Evolutionary conservation across 2,329 filamentous ascomycete genomes (phyloP), one percentile per base, ranked within the genome.

Genomic region (Aquanectria penicillioides): DNA sequence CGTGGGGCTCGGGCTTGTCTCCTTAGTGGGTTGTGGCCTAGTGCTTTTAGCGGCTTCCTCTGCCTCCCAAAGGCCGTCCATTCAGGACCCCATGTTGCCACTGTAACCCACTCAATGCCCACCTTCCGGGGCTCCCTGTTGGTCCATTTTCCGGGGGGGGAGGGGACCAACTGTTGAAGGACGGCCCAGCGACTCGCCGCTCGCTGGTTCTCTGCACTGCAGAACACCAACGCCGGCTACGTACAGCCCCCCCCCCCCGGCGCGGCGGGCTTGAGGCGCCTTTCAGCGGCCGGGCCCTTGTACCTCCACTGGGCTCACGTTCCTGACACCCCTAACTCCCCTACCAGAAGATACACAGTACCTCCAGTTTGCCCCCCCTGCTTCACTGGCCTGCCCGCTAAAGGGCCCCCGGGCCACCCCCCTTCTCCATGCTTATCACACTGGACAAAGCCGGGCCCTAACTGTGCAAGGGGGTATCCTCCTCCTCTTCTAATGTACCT

Each of bases 51-150:
- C n/a, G n/a, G n/a, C n/a, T n/a, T n/a, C n/a, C n/a, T n/a, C n/a
- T 44, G 37, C 43, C 38, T 55, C 37, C 28, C 56, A 52, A 6
- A 15, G 3, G 5, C 37, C 26, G 23, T 51, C 57, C 66, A 64
- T 57, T 63, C 62, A 66, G 36, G 33, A 50, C 37, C 56, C 61
- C 51, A 25, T 53, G 54, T 31, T 22, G 25, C 31, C 33, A 57
- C 60, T 49, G 43, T 44, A 61, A 56, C 38, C 57, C 52, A 29
- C 54, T 29, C 28, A 33, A 46, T 23, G 44, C n/a, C 56, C 41
- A 38, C 41, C 22, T 34, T 38, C 48, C 33, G 41, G 47, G 38
- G 25, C n/a, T 48, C 47, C 55, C 48, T 44, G 49, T 25, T 37
- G 29, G 29, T 31, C 25, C 20, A 37, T 18, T 25, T 11, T 12